Base-by-base conservation (phyloP, 257 asterid genomes). In the Penstemon barbatus region DNA sequence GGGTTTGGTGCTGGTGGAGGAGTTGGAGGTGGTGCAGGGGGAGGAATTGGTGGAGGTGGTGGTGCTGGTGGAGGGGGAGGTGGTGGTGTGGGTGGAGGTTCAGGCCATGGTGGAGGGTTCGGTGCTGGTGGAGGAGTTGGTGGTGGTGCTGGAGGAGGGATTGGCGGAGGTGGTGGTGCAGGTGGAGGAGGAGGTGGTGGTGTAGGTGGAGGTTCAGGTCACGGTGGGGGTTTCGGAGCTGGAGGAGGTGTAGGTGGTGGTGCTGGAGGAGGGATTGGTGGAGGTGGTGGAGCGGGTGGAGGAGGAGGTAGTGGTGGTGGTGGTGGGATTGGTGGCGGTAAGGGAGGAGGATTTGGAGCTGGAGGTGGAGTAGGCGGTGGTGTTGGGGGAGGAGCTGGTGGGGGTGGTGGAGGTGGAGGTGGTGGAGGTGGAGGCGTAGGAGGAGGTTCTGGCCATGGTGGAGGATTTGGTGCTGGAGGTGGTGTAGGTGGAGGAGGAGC, bases 291-390 rank as follows among this genome's bases (percentile, higher is more conserved):
- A 4, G 75, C n/a, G 2, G 79, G 79, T 5, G 79, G 71, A 11
- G 79, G 75, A 62, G 65, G 71, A 8, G 82, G 75, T 3, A 33
- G 58, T 37, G 80, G 82, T 7, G 78, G 82, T 8, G 82, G 82
- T 3, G 75, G 71, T 0, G 79, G 82, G 5, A 10, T 49, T 12
- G 77, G 82, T 0, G 79, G 79, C 5, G 82, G 82, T 7, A 37
- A 53, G 0, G 82, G 82, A 9, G 77, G 82, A 6, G 83, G 83
- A 3, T 63, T 67, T 4, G 83, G 83, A 13, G 74, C 72, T 0
- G 78, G 81, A 33, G 75, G 73, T 8, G 82, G 82, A n/a, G 74
- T 53, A 13, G 83, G 80, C 6, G 80, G 80, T 2, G 80, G 83
- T n/a, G 13, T 50, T 5, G 83, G 83, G 0, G 82, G 77, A 4